Evolutionary conservation across 2,329 filamentous ascomycete species (phyloP).

Genomic region (Parafenestella ontariensis): DNA sequence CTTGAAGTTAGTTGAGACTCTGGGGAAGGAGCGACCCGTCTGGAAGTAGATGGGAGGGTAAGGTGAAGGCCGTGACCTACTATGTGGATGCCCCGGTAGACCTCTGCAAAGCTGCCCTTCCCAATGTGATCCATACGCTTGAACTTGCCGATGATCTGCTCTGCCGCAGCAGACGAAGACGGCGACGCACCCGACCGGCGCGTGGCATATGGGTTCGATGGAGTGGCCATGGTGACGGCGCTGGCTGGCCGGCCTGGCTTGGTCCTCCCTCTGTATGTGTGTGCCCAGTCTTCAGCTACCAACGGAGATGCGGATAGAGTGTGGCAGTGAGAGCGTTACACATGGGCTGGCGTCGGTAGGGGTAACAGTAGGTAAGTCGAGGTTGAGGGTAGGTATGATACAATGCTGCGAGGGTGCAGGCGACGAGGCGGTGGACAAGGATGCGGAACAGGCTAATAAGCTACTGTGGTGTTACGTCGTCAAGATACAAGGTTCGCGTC

Average conservation of each 20-base stretch:
- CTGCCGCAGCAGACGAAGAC: conserved; percentile 40
- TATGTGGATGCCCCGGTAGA: conserved; percentile 86
- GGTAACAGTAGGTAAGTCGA: not conserved
- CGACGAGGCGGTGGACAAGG: not conserved
- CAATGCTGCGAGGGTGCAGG: not conserved
- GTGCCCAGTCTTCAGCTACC: conserved; percentile 37
- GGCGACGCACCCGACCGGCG: conserved; percentile 48
- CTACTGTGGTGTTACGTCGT: not conserved
- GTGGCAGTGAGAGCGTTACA: conserved; percentile 47
- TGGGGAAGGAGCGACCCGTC: not conserved
- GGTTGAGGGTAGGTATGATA: not conserved
- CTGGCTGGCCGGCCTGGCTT: conserved; percentile 37
- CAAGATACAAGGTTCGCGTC: not conserved
- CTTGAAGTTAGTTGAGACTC: not conserved
- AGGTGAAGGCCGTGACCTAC: conserved; percentile 54
- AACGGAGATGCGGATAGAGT: conserved; percentile 48
- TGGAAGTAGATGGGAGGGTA: not conserved
- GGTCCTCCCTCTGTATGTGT: conserved; percentile 13
- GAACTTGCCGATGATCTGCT: conserved; percentile 73
- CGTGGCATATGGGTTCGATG: conserved; percentile 39
- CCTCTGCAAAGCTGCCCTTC: conserved; percentile 96
- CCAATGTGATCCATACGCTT: conserved; percentile 88
- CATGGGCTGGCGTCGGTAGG: conserved; percentile 39
- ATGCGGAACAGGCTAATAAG: not conserved
- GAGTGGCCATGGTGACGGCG: conserved; percentile 47